Evolutionary conservation across 441 rosid species (phyloP), one percentile per base, ranked within the genome.

Genomic region (Pelargonium myrrhifolium): DNA sequence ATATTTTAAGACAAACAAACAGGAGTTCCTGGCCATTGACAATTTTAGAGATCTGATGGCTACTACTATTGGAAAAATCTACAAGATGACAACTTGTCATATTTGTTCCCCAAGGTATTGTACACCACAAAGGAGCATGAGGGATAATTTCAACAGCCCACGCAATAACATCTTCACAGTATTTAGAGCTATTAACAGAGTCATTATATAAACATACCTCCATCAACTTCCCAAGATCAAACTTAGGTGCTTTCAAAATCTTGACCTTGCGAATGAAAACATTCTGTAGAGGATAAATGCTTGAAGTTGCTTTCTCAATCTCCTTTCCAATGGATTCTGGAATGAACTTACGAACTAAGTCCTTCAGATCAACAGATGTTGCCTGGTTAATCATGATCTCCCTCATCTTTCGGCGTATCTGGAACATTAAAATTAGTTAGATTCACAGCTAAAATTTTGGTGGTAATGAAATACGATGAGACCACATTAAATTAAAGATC

Each of bases 391-490:
- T n/a, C 56, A 49, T 49, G 1, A 49, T 49, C 56, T 49, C 56
- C 56, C 56, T 49, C 56, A 49, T 49, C 56, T 49, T 49, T 18
- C 56, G 20, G 21, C 56, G 56, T 47, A 47, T 47, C 55, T 47
- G 55, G 14, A 17, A 14, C 0, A 47, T 47, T 2, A 47, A 14
- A 47, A 12, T 47, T 3, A 6, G n/a, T 47, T 47, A 47, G 18
- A 47, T 14, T 1, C 26, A 24, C 26, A 24, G 26, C 26, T 24
- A 24, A 24, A 24, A 24, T 24, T 24, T 24, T 24, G 26, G 26
- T 1, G 26, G 26, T 24, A 24, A 24, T 24, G 26, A 24, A 1
- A 24, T 24, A 24, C 26, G 26, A 24, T 1, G 26, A 24, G 26
- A 24, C 1, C 26, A 24, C 26, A 24, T 24, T 24, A 24, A 24